A percentile compares a stretch with the other conserved stretches of the same genome.
Evolutionary conservation across 2,329 filamentous ascomycete species (phyloP).

Genomic region (Ilyonectria sp.): DNA sequence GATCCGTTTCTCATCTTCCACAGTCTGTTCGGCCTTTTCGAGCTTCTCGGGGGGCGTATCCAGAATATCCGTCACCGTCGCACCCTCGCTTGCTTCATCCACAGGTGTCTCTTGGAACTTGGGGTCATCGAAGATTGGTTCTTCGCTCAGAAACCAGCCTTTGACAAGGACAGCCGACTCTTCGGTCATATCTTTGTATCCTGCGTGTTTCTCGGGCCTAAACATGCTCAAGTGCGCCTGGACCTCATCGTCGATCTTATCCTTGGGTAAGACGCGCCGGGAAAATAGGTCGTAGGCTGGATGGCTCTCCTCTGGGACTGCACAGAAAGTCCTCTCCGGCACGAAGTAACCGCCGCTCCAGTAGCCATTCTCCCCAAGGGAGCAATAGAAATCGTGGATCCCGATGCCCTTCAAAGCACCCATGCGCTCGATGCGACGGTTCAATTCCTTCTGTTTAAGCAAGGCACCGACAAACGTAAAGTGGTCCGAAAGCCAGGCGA

Average conservation of each 20-base stretch:
- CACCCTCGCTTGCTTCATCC: constrained; percentile 52
- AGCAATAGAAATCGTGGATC: constrained; percentile 83
- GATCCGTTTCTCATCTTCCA: constrained; percentile 24
- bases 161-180: constrained; percentile 70
- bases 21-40: constrained; percentile 27
- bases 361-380: constrained; percentile 79
- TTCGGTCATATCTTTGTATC: constrained; percentile 75
- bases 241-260: constrained; percentile 76
- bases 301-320: constrained; percentile 71
- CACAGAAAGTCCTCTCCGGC: constrained; percentile 84
- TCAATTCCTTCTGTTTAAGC: constrained; percentile 80
- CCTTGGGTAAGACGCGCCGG: constrained; percentile 71
- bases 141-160: constrained; percentile 68
- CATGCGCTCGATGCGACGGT: constrained; percentile 75
- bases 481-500: constrained; percentile 85
- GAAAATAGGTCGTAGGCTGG: constrained; percentile 60
- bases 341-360: constrained; percentile 73
- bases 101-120: constrained; percentile 59
- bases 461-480: constrained; percentile 89
- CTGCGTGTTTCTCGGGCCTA: constrained; percentile 71
- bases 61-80: constrained; percentile 44
- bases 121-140: constrained; percentile 61
- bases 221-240: constrained; percentile 81
- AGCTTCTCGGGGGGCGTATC: constrained; percentile 39
- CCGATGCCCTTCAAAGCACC: constrained; percentile 75